phyloP scores from a whole-genome alignment of 2,329 filamentous ascomycete genomes.

The Cercospora sp. region DNA sequence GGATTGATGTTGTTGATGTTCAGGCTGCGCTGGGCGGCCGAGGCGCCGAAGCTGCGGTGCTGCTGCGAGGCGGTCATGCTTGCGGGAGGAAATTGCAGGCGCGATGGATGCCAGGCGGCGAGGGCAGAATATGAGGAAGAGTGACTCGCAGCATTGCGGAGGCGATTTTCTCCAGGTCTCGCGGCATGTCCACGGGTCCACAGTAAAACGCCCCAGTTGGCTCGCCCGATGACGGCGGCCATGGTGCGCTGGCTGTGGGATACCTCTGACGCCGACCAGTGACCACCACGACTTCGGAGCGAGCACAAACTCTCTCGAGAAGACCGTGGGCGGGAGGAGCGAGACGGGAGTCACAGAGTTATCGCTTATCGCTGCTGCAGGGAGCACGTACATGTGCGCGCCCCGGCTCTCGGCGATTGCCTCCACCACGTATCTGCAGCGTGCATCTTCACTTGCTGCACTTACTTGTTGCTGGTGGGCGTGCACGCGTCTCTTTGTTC shows the following conservation, averaged over 20 bases:
- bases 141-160: background rate
- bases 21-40: constrained; percentile 44
- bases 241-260: no score
- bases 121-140: background rate
- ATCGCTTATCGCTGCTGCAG: constrained; percentile 2
- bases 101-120: background rate
- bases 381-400: background rate
- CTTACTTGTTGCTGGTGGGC: no score
- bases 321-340: background rate
- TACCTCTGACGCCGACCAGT: no score
- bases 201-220: background rate
- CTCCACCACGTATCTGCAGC: background rate
- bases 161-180: background rate
- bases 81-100: constrained; percentile 1
- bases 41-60: constrained; percentile 27
- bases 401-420: background rate
- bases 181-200: background rate
- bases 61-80: constrained; percentile 26
- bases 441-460: background rate
- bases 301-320: background rate
- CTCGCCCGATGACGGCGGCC: no score
- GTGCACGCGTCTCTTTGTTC: no score
- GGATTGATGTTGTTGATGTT: constrained; percentile 89
- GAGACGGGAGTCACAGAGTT: background rate
- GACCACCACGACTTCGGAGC: background rate